These are phyloP conservation scores for Rhizopogon vesiculosus DNA, from an alignment of 768 basidiomycete species.

Conservation along the genomic window DNA sequence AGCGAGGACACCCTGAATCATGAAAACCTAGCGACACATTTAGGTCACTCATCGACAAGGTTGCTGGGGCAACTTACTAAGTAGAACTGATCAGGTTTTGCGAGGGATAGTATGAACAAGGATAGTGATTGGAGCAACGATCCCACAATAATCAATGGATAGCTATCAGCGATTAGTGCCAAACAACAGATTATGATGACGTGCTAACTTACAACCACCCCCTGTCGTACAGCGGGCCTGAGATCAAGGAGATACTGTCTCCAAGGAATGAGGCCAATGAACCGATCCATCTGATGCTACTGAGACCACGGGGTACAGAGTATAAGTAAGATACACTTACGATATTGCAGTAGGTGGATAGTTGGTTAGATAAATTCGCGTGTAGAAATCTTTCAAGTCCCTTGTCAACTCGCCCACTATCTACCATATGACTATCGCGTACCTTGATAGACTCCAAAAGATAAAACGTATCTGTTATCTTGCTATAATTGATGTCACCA, in stretches of 20 bases:
- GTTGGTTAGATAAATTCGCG: slow-evolving; percentile 24
- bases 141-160: slow-evolving; percentile 8
- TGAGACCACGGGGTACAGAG: slow-evolving; percentile 22
- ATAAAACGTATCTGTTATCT: slow-evolving; percentile 16
- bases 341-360: slow-evolving; percentile 23
- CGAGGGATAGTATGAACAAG: slow-evolving; percentile 25
- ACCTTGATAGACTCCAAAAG: slow-evolving; percentile 32
- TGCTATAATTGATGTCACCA: not conserved
- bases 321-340: slow-evolving; percentile 9
- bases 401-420: slow-evolving; percentile 3
- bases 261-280: slow-evolving; percentile 36
- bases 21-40: slow-evolving; percentile 28
- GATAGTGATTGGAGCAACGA: slow-evolving; percentile 12
- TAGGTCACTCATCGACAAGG: not conserved
- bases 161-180: slow-evolving; percentile 7
- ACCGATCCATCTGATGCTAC: slow-evolving; percentile 30
- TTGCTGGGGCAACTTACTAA: slow-evolving; percentile 12
- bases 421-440: not conserved
- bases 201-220: slow-evolving; percentile 35
- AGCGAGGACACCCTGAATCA: slow-evolving; percentile 37
- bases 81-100: slow-evolving; percentile 20
- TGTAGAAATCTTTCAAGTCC: slow-evolving; percentile 24
- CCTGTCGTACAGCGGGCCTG: slow-evolving; percentile 38
- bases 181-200: slow-evolving; percentile 7
- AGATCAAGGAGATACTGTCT: slow-evolving; percentile 31